phyloP scores from a whole-genome alignment of 805 yeast species.

The Kuraishia hungarica region DNA sequence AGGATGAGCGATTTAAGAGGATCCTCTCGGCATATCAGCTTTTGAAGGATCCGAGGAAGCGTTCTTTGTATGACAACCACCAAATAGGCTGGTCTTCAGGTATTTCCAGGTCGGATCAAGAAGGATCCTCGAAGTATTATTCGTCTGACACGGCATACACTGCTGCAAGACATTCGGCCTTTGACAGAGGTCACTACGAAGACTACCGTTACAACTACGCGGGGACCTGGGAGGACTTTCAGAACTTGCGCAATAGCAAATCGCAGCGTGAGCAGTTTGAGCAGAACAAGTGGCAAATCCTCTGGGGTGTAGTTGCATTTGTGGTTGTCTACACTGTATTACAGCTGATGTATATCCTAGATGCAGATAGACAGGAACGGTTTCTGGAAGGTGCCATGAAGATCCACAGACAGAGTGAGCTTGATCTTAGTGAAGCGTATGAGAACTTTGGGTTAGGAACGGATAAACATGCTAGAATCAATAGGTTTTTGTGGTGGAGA shows the following conservation, averaged over 20 bases:
- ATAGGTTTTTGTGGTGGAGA: slow-evolving; percentile 52
- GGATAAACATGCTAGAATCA: slow-evolving; percentile 39
- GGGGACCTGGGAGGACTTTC: slow-evolving; percentile 58
- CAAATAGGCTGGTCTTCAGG: slow-evolving; percentile 34
- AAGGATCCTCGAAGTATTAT: background rate
- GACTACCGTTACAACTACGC: slow-evolving; percentile 46
- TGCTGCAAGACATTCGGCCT: background rate
- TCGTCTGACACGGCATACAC: background rate
- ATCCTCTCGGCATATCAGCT: slow-evolving; percentile 53
- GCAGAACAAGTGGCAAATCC: slow-evolving; percentile 18
- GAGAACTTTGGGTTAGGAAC: slow-evolving; percentile 45
- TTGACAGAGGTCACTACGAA: slow-evolving; percentile 1
- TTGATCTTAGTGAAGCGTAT: slow-evolving; percentile 31
- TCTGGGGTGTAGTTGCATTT: slow-evolving; percentile 17
- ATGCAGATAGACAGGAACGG: slow-evolving; percentile 24
- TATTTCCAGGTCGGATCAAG: background rate
- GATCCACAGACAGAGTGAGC: slow-evolving; percentile 31
- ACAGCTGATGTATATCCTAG: slow-evolving; percentile 20
- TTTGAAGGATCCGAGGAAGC: slow-evolving; percentile 34
- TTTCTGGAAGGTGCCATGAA: slow-evolving; percentile 5
- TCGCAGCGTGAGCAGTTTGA: slow-evolving; percentile 15
- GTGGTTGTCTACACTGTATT: slow-evolving; percentile 17
- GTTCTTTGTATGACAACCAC: slow-evolving; percentile 36
- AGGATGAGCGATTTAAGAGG: slow-evolving; percentile 41
- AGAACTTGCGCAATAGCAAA: slow-evolving; percentile 16